phyloP scores from a whole-genome alignment of 2,329 filamentous ascomycete species.

The Colletotrichum cuscutae region DNA sequence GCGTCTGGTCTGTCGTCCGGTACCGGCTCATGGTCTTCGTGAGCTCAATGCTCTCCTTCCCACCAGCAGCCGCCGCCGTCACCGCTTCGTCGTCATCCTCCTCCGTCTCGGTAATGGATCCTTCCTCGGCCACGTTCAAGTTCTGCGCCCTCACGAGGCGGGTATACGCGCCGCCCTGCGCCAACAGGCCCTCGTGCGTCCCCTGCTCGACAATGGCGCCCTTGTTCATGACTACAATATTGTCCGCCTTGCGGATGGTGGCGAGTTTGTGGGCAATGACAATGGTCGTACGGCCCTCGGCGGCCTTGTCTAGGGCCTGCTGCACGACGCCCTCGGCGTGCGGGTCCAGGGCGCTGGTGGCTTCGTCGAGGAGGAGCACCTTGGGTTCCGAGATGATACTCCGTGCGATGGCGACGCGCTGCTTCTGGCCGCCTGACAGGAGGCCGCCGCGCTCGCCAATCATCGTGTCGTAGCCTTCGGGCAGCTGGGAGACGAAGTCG shows the following conservation, averaged over 20 bases:
- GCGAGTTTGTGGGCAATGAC: conserved; percentile 70
- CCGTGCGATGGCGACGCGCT: conserved; percentile 69
- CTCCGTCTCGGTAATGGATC: conserved; percentile 38
- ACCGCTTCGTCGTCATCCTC: conserved; percentile 37
- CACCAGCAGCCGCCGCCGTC: neutral
- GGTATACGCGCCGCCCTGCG: conserved; percentile 58
- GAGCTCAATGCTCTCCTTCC: conserved; percentile 35
- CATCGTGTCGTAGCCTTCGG: conserved; percentile 63
- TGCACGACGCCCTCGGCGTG: conserved; percentile 61
- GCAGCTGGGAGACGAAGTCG: conserved; percentile 57
- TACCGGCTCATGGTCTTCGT: conserved; percentile 46
- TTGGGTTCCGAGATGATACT: conserved; percentile 52
- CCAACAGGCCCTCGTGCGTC: conserved; percentile 65
- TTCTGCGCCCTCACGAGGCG: conserved; percentile 57
- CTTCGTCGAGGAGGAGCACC: conserved; percentile 74
- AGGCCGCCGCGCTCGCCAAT: conserved; percentile 71
- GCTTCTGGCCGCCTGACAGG: conserved; percentile 73
- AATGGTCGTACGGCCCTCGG: conserved; percentile 68
- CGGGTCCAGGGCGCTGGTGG: conserved; percentile 64
- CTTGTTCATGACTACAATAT: conserved; percentile 69
- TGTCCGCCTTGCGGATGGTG: conserved; percentile 68
- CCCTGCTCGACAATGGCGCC: conserved; percentile 70
- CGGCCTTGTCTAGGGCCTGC: conserved; percentile 61
- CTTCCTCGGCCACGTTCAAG: conserved; percentile 42
- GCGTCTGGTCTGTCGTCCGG: conserved; percentile 42